Conservation (phyloP, 192 early-diverging fungal species). For the Dimargaris verticillata region DNA sequence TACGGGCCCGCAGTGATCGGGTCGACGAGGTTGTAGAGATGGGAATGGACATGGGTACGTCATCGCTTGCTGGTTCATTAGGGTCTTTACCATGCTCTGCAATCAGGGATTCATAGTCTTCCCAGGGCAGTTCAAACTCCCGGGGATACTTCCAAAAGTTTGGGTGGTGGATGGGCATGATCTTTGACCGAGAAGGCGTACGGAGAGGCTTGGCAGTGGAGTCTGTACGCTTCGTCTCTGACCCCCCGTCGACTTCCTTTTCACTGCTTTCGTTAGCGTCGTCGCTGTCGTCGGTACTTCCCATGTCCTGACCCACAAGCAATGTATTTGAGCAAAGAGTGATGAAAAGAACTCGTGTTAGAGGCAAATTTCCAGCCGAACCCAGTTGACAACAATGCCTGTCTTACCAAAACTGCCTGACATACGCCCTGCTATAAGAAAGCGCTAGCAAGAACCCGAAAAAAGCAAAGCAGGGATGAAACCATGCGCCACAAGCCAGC, state of each 20-base stretch:
- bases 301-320: neutral
- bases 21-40: neutral
- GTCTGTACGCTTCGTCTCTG: neutral
- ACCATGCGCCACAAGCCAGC: no score
- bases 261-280: neutral
- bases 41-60: neutral
- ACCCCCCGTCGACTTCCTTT: neutral
- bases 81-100: neutral
- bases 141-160: constrained; percentile 4
- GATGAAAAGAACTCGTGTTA: no score
- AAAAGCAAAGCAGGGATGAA: no score
- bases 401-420: no score
- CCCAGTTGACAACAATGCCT: no score
- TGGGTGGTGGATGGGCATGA: neutral
- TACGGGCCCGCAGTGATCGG: constrained; percentile 2
- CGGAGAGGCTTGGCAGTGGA: neutral
- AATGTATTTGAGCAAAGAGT: no score
- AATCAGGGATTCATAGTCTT: constrained; percentile 5
- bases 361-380: no score
- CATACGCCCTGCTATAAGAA: no score
- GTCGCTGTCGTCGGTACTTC: neutral
- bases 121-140: constrained; percentile 7
- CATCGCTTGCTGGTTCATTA: neutral
- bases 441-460: no score
- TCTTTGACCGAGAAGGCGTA: neutral